Evolutionary conservation across 192 early-diverging fungal genomes (phyloP), one percentile per base, ranked within the genome.

Genomic region (Jimgerdemannia flammicorona): DNA sequence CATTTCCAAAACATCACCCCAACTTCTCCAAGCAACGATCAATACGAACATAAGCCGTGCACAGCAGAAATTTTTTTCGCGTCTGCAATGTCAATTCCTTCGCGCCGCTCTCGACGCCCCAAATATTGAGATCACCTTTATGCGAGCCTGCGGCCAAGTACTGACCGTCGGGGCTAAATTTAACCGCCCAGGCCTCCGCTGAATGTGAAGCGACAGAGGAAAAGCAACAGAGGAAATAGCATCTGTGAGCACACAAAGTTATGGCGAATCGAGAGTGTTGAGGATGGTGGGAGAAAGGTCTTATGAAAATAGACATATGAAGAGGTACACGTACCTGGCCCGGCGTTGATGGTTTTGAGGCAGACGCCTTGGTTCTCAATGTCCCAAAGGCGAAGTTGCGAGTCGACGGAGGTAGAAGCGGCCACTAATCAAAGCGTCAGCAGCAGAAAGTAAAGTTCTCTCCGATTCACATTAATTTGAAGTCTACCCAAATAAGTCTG

Each of bases 341-440:
- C 89, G 73, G 90, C 86, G 43, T 88, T 90, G 70, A 96, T 93
- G 10, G 84, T 81, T 69, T 85, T 86, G 49, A 83, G 39, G 19
- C 86, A 71, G 40, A 82, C 74, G 71, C 86, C 85, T 44, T 87
- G 74, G 4, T 82, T 78, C 18, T 84, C 74, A 64, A 95, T 64
- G 81, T 95, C 90, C 93, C 93, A 96, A 39, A 94, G 83, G n/a
- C 87, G 79, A 74, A 95, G 90, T 68, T 89, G 90, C 64, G 87
- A 87, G 76, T 96, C 95, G 43, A 96, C 81, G 7, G 91, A 93
- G n/a, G 91, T 89, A 3, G 92, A 92, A 4, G 86, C 88, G 9
- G 87, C 88, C 67, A 80, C 92, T 94, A 77, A 4, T 29, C 29
- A 29, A 29, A 29, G 29, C 29, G 29, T 29, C 29, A 29, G 18